Base-by-base conservation (phyloP, 176 grass and related monocot genomes). In the Hordeum vulgare region DNA sequence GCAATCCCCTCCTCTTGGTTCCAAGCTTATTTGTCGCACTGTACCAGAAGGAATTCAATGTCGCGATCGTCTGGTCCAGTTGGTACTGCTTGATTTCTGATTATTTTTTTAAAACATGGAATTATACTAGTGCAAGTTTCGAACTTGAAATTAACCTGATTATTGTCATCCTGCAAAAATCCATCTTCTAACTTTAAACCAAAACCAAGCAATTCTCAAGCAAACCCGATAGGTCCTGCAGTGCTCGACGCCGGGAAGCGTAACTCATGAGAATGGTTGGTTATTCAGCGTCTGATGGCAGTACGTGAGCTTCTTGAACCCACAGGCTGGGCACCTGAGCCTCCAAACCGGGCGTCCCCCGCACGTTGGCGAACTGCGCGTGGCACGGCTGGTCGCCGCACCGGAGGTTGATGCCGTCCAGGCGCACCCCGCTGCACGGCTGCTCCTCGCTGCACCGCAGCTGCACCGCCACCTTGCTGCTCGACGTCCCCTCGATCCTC, bases 401-500 rank as follows among this genome's bases (percentile, higher is more conserved):
- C 5, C n/a, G 78, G 64, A 92, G 71, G 39, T 57, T 86, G 54
- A 89, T 35, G 24, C 53, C 35, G 68, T 71, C 61, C 31, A 89
- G 68, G 17, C 40, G 80, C 33, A 89, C 49, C 13, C 81, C 72
- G 8, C 37, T 59, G 90, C 90, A 89, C 6, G 86, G 86, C 61
- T 70, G 62, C 1, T 80, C 67, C 70, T 65, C 41, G 79, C 90
- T 89, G 66, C 90, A 89, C 18, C 79, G 47, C 51, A 92, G 51
- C 83, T 63, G 75, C 73, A 89, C 86, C 8, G 86, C 83, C 24
- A 76, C 3, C 45, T 41, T 76, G 61, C 31, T 77, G 39, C 54
- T 86, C 3, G 90, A 89, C 15, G 86, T 92, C 35, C 90, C 86
- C 79, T 33, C 37, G 84, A 92, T 92, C 75, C 75, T 79, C 53